phyloP scores from a whole-genome alignment of 768 basidiomycete species.

The Clitopilus passeckerianus region DNA sequence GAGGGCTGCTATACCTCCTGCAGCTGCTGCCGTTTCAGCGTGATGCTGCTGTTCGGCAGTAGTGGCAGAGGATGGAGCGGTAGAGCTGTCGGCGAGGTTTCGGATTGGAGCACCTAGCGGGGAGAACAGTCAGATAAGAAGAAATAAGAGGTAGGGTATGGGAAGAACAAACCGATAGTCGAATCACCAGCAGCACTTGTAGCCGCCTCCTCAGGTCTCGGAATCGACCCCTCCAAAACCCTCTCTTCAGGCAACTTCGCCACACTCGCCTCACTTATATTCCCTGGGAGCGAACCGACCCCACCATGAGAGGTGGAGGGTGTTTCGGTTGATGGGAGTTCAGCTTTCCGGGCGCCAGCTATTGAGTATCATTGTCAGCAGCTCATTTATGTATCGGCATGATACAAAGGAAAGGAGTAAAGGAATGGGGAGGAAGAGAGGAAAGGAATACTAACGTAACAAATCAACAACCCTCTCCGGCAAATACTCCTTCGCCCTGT shows the following conservation, averaged over 20 bases:
- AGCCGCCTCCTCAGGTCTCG: constrained; percentile 6
- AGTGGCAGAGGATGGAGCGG: too few relatives aligned
- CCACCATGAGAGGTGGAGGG: constrained; percentile 24
- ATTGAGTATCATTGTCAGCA: too few relatives aligned
- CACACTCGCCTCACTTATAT: constrained; percentile 36
- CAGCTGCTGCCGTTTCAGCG: background rate
- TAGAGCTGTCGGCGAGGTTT: too few relatives aligned
- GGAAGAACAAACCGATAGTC: too few relatives aligned
- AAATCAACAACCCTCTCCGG: background rate
- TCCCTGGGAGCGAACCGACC: constrained; percentile 46
- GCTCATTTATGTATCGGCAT: too few relatives aligned
- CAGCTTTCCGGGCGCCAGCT: background rate
- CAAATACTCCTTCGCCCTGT: background rate
- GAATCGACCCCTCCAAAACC: constrained; percentile 2
- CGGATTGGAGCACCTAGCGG: too few relatives aligned
- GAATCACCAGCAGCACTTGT: background rate
- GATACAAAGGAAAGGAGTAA: background rate
- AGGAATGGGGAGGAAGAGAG: background rate
- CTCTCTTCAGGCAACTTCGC: constrained; percentile 47
- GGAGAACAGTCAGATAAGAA: too few relatives aligned
- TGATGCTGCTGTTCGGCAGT: too few relatives aligned
- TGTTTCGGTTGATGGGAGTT: constrained; percentile 6
- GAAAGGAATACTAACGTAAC: background rate
- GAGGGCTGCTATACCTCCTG: background rate
- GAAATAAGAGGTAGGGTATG: too few relatives aligned